Base-by-base conservation (phyloP, 176 grass and related monocot genomes). In the Oryza brachyantha region DNA sequence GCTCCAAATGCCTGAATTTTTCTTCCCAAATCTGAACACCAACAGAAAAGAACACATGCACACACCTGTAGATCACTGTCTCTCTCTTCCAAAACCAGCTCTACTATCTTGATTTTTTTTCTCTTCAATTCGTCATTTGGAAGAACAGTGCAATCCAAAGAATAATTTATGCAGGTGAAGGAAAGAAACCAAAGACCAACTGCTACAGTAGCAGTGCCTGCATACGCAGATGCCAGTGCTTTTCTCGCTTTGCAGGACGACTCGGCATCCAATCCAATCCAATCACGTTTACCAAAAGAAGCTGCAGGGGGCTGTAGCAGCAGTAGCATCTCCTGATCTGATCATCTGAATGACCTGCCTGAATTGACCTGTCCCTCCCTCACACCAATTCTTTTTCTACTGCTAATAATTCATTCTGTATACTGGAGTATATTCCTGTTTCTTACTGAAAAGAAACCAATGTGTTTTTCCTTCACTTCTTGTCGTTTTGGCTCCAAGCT, bases 251-350 rank as follows among this genome's bases (percentile, higher is more conserved):
- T 38, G 43, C 62, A 36, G 39, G 29, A 36, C 25, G 21, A 36
- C 25, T 57, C n/a, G 21, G 45, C 62, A 4, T 79, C 64, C 43
- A 16, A 42, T 16, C 65, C 28, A 43, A 4, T 79, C 64, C 43
- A n/a, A 48, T 21, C 68, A 46, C 68, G 41, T 46, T 71, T 50
- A 46, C 26, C 68, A 50, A 71, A 71, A 71, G 41, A 48, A 71
- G 26, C 68, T 46, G 68, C 41, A 21, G 39, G 14, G 26, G 0
- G 8, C 68, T 46, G 68, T 27, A 17, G 36, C 1, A 7, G 16
- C 7, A 42, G 13, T 70, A 70, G 39, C 68, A 70, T 70, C 68
- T 70, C 1, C 25, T 68, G 66, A 69, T 69, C 66, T 43, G 66
- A 57, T 54, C 64, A 27, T 72, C 69, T 72, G 46, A 37, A n/a